Evolutionary conservation across 306 rosid species (phyloP), one percentile per base, ranked within the genome.

Genomic region (Sesbania bispinosa): DNA sequence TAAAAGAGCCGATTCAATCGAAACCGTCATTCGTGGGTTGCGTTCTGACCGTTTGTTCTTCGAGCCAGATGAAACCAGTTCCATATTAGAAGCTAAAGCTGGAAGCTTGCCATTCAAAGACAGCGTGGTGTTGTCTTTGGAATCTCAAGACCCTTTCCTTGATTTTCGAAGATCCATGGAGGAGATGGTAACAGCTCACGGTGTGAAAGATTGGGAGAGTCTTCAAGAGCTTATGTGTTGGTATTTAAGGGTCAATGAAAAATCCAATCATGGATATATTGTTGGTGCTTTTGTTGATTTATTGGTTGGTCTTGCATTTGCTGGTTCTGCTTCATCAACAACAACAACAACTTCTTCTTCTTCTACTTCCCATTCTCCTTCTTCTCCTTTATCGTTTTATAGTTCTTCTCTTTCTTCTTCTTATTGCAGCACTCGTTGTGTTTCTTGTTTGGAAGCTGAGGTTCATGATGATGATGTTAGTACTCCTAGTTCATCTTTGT

Each of bases 111-210:
- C 92, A 0, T 90, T 85, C 84, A 83, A 83, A 78, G 94, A 86
- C 32, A 88, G 94, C 6, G 83, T 88, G 32, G 85, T 61, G 0
- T 4, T 90, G 43, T 84, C 96, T 5, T 54, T 93, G 83, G 97
- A 93, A 1, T 93, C 98, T 0, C 84, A 53, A 18, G 85, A 93
- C 65, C 98, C 98, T 41, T 81, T 66, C 62, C 76, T 77, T 2
- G 98, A 93, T 48, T 93, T 93, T 38, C 82, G 88, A 43, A 82
- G 73, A 51, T 93, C 98, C 11, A 93, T 93, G 98, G 89, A 90
- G 73, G 98, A 90, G 64, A 93, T 93, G 89, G 92, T 93, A 4
- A 92, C 86, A 51, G 92, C 98, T 42, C 88, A 78, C 21, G 90
- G 79, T 0, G 82, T 93, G 39, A 85, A 84, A 27, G 88, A 87